These are phyloP conservation scores for Penicillium freii DNA, from an alignment of 2,329 filamentous ascomycete species.

Conservation along the genomic window DNA sequence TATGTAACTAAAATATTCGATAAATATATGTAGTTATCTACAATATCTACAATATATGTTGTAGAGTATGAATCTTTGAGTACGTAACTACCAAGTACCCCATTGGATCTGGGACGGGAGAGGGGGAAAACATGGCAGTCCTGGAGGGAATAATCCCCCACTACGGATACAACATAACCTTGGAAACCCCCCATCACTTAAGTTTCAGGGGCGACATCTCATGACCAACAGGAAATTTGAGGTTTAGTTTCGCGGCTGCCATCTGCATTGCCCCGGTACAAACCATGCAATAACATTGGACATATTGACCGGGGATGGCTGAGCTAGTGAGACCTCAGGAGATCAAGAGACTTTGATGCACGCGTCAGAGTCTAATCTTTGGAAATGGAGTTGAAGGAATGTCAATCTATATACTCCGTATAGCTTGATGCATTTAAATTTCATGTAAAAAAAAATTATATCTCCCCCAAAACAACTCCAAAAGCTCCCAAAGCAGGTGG, in stretches of 20 bases:
- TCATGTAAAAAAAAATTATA: background rate
- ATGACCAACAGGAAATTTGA: constrained; percentile 16
- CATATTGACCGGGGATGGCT: constrained; percentile 15
- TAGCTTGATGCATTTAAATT: background rate
- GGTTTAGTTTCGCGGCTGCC: constrained; percentile 15
- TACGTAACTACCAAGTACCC: background rate
- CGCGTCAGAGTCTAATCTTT: background rate
- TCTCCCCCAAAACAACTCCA: background rate
- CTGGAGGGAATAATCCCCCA: background rate
- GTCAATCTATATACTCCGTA: background rate
- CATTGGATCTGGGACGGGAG: constrained; percentile 9
- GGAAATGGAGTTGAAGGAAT: background rate
- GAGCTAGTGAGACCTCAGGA: constrained; percentile 10
- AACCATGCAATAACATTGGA: constrained; percentile 18
- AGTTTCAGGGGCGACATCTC: constrained; percentile 21
- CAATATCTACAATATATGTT: no score
- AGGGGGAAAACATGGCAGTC: background rate
- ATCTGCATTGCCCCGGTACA: constrained; percentile 7
- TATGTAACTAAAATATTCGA: background rate
- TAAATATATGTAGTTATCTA: background rate
- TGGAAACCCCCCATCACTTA: background rate
- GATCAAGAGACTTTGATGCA: background rate
- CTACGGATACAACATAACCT: background rate
- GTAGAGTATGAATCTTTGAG: background rate
- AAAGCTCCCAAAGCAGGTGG: background rate